Base-by-base conservation (phyloP, 1,139 yeast genomes). In the Debaryomyces sp. region DNA sequence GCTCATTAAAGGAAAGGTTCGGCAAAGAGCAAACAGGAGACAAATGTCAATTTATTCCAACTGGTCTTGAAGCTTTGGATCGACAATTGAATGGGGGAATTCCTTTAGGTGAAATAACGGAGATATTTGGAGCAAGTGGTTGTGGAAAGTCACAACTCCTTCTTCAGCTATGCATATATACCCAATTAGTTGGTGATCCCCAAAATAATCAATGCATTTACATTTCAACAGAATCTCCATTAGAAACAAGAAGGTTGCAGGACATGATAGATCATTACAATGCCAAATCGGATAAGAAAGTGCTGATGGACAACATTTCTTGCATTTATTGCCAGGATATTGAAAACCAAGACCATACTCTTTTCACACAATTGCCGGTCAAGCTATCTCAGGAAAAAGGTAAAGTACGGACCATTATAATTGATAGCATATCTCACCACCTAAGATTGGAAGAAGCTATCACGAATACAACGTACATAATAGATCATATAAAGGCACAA, bases 361-460 rank as follows among this genome's bases (percentile, higher is more conserved):
- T 91, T 5, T 77, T 73, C 52, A 85, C 87, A 18, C 96, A 89
- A 58, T 67, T 91, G 4, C 96, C 96, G 0, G 65, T 77, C 1
- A 62, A 82, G 38, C 60, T 85, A 9, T 68, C 74, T 26, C 63
- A 76, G 41, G 70, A 74, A 12, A 55, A 60, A 9, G 64, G 65
- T 4, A 61, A 70, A 2, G 73, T 82, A 2, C 84, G 80, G 40
- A 58, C 87, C 18, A 71, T 91, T 0, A 74, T 89, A 0, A 75
- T 91, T 8, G 97, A 91, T 64, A 87, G 96, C 33, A 82, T 91
- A n/a, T 89, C 96, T 0, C 95, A 90, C 54, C 96, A 89, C 62
- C 70, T 87, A 45, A 70, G 97, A 49, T 83, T 87, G 2, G 95
- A 87, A 56, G 74, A 84, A 38, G 70, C 73, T 6, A 64, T 73